Conservation (phyloP, 148 eudicot genomes). For the Fagopyrum tataricum region DNA sequence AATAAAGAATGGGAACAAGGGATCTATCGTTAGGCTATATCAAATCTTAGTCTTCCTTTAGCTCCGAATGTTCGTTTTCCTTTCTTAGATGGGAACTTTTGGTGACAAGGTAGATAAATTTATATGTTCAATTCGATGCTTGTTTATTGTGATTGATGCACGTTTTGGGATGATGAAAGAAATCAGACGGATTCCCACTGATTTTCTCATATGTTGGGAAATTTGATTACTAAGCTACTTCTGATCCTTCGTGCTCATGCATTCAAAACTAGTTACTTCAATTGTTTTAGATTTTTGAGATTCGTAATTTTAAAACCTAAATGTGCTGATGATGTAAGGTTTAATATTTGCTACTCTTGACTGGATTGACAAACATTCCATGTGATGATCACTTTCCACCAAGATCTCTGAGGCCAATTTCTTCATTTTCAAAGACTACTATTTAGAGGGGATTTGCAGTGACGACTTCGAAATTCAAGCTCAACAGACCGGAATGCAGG, state of each 20-base stretch:
- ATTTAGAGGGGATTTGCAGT: slow-evolving; percentile 25
- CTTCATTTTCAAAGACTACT: neutral
- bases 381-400: slow-evolving; percentile 5
- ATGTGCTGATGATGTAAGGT: neutral
- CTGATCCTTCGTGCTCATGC: slow-evolving; percentile 10
- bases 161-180: slow-evolving; percentile 8
- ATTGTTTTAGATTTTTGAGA: neutral
- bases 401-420: slow-evolving; percentile 11
- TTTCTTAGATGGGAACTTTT: slow-evolving; percentile 3
- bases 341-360: slow-evolving; percentile 9
- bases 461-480: slow-evolving; percentile 70
- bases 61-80: slow-evolving; percentile 2
- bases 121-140: neutral
- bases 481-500: slow-evolving; percentile 83
- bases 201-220: neutral
- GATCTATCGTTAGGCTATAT: slow-evolving; percentile 11
- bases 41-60: neutral
- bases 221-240: slow-evolving; percentile 12
- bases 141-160: neutral
- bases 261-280: neutral
- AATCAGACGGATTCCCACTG: slow-evolving; percentile 17
- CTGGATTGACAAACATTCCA: neutral
- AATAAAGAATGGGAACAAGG: neutral
- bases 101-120: slow-evolving; percentile 12
- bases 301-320: neutral